These are phyloP conservation scores for Uncinocarpus reesii DNA, from an alignment of 2,329 filamentous ascomycete genomes.

Conservation along the genomic window DNA sequence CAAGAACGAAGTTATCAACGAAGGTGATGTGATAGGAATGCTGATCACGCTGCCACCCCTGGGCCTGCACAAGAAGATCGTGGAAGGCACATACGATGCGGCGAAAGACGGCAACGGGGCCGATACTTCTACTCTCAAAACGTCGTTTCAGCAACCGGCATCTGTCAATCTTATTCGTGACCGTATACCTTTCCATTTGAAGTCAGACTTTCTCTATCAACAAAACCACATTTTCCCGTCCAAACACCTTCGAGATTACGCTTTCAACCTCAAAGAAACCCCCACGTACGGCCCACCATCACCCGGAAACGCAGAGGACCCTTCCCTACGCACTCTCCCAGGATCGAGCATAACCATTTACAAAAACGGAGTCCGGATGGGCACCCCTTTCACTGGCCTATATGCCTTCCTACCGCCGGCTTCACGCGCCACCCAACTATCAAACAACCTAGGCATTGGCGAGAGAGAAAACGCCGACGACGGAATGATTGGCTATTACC, in stretches of 20 bases:
- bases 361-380: conserved; percentile 81
- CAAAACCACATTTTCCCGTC: conserved; percentile 53
- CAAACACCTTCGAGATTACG: conserved; percentile 71
- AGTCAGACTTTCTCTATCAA: conserved; percentile 87
- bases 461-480: conserved; percentile 84
- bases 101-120: conserved; percentile 52
- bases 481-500: conserved; percentile 90
- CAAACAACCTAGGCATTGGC: conserved; percentile 45
- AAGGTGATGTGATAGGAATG: conserved; percentile 88
- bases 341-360: conserved; percentile 79
- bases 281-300: conserved; percentile 42
- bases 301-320: conserved; percentile 55
- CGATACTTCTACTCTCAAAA: background rate
- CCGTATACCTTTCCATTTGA: conserved; percentile 87
- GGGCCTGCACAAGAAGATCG: conserved; percentile 74
- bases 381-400: conserved; percentile 77
- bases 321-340: conserved; percentile 75
- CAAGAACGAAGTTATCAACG: conserved; percentile 64
- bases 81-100: conserved; percentile 78
- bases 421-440: conserved; percentile 44
- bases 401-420: conserved; percentile 86
- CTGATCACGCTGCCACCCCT: conserved; percentile 86
- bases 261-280: conserved; percentile 38
- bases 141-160: conserved; percentile 40
- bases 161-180: conserved; percentile 81